Conservation (phyloP, 352 stramenopile genomes). For the Phytopythium aichiense region DNA sequence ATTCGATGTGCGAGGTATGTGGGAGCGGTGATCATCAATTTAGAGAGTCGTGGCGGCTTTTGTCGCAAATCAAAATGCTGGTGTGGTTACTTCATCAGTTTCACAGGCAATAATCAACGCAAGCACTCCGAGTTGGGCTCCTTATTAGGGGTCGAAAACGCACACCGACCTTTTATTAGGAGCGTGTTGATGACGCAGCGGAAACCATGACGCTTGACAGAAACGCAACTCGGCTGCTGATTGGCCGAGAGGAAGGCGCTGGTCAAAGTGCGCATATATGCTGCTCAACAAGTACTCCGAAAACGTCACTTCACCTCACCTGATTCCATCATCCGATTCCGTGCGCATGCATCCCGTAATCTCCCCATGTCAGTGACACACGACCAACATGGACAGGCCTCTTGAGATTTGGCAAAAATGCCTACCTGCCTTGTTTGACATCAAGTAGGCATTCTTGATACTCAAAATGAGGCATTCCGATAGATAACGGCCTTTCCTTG, state of each 20-base stretch:
- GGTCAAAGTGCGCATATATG: not conserved
- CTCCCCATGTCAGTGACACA: too few relatives aligned
- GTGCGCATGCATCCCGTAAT: too few relatives aligned
- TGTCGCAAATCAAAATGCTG: not conserved
- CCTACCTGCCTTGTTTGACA: too few relatives aligned
- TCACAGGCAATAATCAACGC: not conserved
- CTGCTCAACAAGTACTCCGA: not conserved
- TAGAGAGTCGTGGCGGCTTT: not conserved
- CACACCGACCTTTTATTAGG: conserved; percentile 9
- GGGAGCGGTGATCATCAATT: not conserved
- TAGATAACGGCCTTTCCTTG: too few relatives aligned
- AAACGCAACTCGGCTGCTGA: not conserved
- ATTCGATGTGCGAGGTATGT: not conserved
- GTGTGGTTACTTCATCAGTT: not conserved
- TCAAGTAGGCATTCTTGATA: too few relatives aligned
- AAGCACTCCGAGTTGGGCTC: not conserved
- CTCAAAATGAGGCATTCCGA: too few relatives aligned
- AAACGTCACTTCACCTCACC: not conserved
- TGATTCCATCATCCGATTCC: not conserved
- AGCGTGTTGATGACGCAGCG: conserved; percentile 22
- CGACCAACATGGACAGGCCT: too few relatives aligned
- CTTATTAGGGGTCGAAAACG: not conserved
- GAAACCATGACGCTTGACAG: conserved; percentile 15
- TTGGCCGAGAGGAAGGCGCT: conserved; percentile 1
- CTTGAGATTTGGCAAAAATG: too few relatives aligned